Conservation (phyloP, 176 grass and related monocot genomes). For the Cenchrus fungigraminus region DNA sequence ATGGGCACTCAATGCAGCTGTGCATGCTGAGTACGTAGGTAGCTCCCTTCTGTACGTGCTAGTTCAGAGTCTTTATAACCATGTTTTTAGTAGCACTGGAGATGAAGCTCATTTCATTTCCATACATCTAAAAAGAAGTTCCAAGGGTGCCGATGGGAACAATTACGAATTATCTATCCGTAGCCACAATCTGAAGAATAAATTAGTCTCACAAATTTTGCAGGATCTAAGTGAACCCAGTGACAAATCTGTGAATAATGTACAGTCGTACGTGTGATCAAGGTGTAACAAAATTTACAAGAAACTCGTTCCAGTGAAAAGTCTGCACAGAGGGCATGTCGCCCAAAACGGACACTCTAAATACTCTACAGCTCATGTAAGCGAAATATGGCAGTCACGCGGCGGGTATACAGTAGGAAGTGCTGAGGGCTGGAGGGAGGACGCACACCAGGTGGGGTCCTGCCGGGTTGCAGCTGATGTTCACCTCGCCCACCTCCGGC, state of each 20-base stretch:
- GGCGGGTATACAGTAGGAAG: conserved; percentile 90
- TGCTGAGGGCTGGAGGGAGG: conserved; percentile 87
- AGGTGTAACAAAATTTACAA: background rate
- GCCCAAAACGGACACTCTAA: background rate
- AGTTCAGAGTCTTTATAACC: too few relatives aligned
- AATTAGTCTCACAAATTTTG: background rate
- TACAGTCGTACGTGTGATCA: background rate
- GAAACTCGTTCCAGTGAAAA: background rate
- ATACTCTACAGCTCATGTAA: background rate
- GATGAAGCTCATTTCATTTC: too few relatives aligned
- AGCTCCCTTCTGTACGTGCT: too few relatives aligned
- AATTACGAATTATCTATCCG: background rate
- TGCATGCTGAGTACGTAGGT: too few relatives aligned
- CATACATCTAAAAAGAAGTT: too few relatives aligned
- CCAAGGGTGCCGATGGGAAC: background rate
- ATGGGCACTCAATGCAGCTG: too few relatives aligned
- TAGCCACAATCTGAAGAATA: background rate
- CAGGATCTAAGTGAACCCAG: background rate
- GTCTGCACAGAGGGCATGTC: background rate
- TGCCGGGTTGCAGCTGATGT: conserved; percentile 87
- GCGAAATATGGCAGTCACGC: conserved; percentile 52
- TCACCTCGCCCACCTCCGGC: conserved; percentile 69
- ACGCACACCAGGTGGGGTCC: conserved; percentile 94
- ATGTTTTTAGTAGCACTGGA: too few relatives aligned
- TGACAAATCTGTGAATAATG: background rate